Evolutionary conservation across 2,329 filamentous ascomycete species (phyloP).

Genomic region (Macrophomina phaseolina): DNA sequence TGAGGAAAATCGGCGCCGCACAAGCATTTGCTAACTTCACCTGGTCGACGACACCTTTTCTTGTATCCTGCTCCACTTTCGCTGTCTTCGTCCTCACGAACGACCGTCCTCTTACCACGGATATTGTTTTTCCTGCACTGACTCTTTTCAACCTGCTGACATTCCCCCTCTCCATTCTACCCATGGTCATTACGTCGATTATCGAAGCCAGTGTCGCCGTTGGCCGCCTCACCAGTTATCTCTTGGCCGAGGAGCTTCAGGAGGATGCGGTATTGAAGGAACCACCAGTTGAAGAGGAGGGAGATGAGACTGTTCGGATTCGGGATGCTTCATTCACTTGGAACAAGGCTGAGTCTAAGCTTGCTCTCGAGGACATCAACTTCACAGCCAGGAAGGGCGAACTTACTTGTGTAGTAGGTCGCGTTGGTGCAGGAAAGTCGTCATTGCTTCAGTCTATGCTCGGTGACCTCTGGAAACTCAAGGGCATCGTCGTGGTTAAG

Average conservation of each 20-base stretch:
- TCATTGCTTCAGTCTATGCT: constrained; percentile 87
- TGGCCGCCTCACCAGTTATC: constrained; percentile 80
- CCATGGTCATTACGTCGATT: constrained; percentile 97
- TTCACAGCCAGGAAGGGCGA: constrained; percentile 92
- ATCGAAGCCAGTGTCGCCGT: constrained; percentile 96
- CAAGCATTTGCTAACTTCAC: constrained; percentile 97
- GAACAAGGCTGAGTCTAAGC: constrained; percentile 76
- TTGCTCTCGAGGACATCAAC: constrained; percentile 80
- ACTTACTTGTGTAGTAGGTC: constrained; percentile 87
- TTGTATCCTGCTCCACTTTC: constrained; percentile 97
- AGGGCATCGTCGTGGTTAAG: constrained; percentile 81
- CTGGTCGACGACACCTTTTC: constrained; percentile 95
- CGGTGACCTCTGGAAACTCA: constrained; percentile 88
- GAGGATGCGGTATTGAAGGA: constrained; percentile 76
- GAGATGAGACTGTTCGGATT: constrained; percentile 85
- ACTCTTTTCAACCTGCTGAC: constrained; percentile 96
- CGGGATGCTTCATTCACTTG: constrained; percentile 90
- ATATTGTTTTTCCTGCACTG: constrained; percentile 92
- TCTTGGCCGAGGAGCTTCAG: constrained; percentile 89
- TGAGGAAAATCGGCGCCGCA: constrained; percentile 93
- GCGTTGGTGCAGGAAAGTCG: constrained; percentile 94
- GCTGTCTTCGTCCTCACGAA: constrained; percentile 89
- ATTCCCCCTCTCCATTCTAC: constrained; percentile 90
- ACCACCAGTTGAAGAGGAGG: constrained; percentile 72
- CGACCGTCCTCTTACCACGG: constrained; percentile 81